phyloP scores from a whole-genome alignment of 2,329 filamentous ascomycete species.

The Tympanopsis confertula region DNA sequence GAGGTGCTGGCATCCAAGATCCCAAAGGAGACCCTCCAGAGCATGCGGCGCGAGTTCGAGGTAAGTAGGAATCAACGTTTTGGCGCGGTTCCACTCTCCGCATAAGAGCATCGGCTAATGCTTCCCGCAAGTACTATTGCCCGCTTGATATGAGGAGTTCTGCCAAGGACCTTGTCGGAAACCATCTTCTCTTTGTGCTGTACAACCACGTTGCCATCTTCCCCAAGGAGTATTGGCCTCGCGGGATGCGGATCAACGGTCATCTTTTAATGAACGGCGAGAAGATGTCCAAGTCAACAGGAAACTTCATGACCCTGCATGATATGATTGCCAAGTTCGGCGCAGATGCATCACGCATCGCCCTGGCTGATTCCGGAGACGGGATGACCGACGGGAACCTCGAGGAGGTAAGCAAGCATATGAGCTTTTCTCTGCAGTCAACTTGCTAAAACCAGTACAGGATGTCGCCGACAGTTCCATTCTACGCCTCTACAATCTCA shows the following conservation, averaged over 20 bases:
- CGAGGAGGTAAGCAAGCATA: no score
- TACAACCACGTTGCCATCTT: conserved; percentile 91
- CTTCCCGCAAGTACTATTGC: conserved; percentile 98
- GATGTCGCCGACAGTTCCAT: conserved; percentile 86
- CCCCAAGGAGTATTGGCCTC: conserved; percentile 78
- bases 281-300: conserved; percentile 97
- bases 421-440: no score
- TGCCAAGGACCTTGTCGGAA: conserved; percentile 86
- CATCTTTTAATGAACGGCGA: conserved; percentile 90
- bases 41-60: conserved; percentile 85
- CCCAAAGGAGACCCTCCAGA: conserved; percentile 58
- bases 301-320: conserved; percentile 87
- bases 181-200: conserved; percentile 90
- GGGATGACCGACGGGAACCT: conserved; percentile 94
- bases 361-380: conserved; percentile 87
- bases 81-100: no score
- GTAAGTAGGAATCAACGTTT: no score
- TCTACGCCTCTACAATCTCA: conserved; percentile 67
- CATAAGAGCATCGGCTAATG: no score
- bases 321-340: conserved; percentile 86
- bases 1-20: conserved; percentile 60
- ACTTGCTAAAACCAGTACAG: no score
- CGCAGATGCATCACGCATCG: conserved; percentile 82
- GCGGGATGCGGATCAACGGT: conserved; percentile 75
- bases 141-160: conserved; percentile 78